Conservation (phyloP, 2,329 filamentous ascomycete species). For the Ceratocystis cubensis region DNA sequence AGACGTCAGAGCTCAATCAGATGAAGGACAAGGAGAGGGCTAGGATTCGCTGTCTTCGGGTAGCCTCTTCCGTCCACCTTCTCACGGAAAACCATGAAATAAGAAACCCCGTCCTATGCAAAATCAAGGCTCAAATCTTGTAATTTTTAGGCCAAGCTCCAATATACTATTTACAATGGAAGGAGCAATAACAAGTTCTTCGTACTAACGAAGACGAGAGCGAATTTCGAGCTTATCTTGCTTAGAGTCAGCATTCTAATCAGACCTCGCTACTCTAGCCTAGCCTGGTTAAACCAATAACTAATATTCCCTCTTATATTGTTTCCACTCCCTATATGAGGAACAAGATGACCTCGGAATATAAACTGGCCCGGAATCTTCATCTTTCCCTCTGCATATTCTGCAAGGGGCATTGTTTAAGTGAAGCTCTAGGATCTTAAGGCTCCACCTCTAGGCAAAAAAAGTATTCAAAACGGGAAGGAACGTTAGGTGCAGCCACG, state of each 20-base stretch:
- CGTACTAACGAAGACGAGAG: background rate
- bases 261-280: background rate
- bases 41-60: background rate
- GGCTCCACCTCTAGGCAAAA: background rate
- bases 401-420: background rate
- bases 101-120: background rate
- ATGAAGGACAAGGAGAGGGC: conserved; percentile 1
- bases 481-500: conserved; percentile 1
- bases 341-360: background rate
- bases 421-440: background rate
- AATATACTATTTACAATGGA: background rate
- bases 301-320: too few species aligned
- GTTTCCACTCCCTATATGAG: background rate
- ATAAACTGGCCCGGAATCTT: background rate
- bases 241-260: background rate
- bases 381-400: background rate
- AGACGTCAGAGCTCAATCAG: conserved; percentile 7
- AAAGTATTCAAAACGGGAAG: background rate
- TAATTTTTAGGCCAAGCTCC: too few species aligned
- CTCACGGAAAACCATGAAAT: background rate
- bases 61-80: background rate
- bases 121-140: background rate
- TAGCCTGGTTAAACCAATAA: too few species aligned
- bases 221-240: background rate
- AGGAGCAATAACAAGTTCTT: background rate